A percentile compares a stretch with the other conserved stretches of the same genome.
Conservation (phyloP, 306 rosid genomes). For the Cyamopsis tetragonoloba region DNA sequence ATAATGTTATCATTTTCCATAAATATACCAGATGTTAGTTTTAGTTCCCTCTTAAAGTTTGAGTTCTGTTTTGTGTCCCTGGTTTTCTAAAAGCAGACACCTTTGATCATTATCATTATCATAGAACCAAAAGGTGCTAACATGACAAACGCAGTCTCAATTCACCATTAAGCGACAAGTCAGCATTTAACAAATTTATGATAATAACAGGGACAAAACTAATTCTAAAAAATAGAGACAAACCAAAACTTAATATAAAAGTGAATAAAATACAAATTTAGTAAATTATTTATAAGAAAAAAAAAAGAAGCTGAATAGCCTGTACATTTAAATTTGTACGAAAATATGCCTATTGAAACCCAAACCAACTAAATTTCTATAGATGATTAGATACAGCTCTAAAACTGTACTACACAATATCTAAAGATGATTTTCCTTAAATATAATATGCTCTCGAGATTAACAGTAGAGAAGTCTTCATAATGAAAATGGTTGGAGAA, state of each 20-base stretch:
- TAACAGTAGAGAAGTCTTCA: neutral
- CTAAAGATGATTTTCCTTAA: neutral
- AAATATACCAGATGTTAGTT: neutral
- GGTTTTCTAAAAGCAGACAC: neutral
- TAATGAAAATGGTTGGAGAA: neutral
- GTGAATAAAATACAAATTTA: neutral
- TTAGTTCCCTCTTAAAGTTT: neutral
- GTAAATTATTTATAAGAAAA: neutral
- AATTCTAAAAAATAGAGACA: neutral
- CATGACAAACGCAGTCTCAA: neutral
- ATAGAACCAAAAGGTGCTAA: too few relatives aligned
- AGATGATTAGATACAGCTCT: neutral
- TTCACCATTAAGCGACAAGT: neutral
- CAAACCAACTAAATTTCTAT: neutral
- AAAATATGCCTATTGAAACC: neutral
- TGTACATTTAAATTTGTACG: neutral
- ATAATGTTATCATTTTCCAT: neutral
- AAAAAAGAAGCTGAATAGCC: neutral
- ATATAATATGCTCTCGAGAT: neutral
- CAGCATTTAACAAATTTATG: neutral
- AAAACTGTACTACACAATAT: neutral
- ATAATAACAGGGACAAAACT: neutral
- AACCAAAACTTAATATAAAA: neutral
- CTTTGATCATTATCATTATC: neutral
- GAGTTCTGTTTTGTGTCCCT: neutral